Evolutionary conservation across 306 rosid genomes (phyloP).

Genomic region (Quercus engelmannii): DNA sequence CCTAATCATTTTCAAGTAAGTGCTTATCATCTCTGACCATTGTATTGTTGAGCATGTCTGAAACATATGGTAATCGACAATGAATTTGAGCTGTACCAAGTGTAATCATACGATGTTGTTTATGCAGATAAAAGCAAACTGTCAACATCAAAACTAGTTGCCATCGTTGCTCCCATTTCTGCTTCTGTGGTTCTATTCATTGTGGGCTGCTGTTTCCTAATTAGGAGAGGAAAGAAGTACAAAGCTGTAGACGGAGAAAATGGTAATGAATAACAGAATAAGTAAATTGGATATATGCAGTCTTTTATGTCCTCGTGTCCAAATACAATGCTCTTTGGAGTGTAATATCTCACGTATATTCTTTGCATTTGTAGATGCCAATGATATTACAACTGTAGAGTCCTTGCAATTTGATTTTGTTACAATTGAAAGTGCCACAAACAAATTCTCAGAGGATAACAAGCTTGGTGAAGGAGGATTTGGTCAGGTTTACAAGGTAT

Average conservation of each 20-base stretch:
- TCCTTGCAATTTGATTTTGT: slow-evolving; percentile 22
- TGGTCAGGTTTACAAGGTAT: slow-evolving; percentile 26
- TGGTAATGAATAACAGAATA: not conserved
- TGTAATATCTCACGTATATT: no score
- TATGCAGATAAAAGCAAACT: slow-evolving; percentile 1
- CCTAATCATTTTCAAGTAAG: no score
- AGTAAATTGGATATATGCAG: not conserved
- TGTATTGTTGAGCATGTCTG: no score
- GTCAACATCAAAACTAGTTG: slow-evolving; percentile 1
- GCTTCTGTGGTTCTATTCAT: slow-evolving; percentile 7
- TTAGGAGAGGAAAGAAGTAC: slow-evolving; percentile 14
- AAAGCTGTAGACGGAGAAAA: not conserved
- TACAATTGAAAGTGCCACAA: slow-evolving; percentile 23
- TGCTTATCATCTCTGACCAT: no score
- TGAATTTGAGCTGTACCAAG: no score
- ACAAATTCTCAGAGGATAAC: slow-evolving; percentile 14
- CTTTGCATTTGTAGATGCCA: not conserved
- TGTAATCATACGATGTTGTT: no score
- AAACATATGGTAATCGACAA: no score
- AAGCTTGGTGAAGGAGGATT: slow-evolving; percentile 34
- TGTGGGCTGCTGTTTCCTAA: slow-evolving; percentile 7
- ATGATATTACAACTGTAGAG: slow-evolving; percentile 4
- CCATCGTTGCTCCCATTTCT: slow-evolving; percentile 20
- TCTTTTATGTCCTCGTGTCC: not conserved
- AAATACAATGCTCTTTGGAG: not conserved